Evolutionary conservation across 805 yeast species (phyloP).

Genomic region (Barnettozyma wickerhamii): DNA sequence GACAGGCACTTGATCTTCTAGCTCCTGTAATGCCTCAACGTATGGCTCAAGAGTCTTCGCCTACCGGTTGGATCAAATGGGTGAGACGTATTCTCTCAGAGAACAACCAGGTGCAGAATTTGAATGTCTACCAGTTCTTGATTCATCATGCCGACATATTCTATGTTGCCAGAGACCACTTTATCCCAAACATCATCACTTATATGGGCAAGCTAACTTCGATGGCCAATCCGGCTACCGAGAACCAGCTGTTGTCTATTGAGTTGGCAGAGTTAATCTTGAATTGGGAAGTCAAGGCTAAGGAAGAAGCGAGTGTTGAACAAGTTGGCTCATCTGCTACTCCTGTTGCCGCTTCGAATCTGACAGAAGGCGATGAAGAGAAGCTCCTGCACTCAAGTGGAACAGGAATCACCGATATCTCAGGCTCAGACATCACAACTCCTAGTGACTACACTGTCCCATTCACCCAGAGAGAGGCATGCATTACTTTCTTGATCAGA

Average conservation of each 20-base stretch:
- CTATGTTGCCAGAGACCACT: conserved; percentile 82
- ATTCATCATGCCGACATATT: conserved; percentile 82
- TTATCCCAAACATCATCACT: conserved; percentile 80
- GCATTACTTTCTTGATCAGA: conserved; percentile 82
- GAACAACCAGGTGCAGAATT: conserved; percentile 81
- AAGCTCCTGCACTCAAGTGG: conserved; percentile 12
- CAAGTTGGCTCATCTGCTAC: conserved; percentile 9
- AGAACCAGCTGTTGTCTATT: conserved; percentile 80
- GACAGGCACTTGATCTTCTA: conserved; percentile 79
- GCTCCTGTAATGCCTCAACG: conserved; percentile 83
- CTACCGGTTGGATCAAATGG: conserved; percentile 81
- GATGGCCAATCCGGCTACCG: conserved; percentile 69
- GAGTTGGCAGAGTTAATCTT: conserved; percentile 84
- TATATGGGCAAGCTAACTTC: conserved; percentile 90
- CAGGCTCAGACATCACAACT: conserved; percentile 37
- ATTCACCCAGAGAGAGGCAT: conserved; percentile 78
- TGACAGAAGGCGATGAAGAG: conserved; percentile 25
- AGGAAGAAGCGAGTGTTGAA: conserved; percentile 13
- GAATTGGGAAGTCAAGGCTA: conserved; percentile 72
- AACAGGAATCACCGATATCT: conserved; percentile 15
- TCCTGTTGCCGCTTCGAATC: conserved; percentile 32
- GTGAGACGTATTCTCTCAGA: conserved; percentile 90
- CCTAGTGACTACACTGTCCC: conserved; percentile 58
- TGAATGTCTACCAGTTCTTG: conserved; percentile 84
- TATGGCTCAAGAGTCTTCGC: conserved; percentile 46